Conservation (phyloP, 768 basidiomycete genomes). For the Leucocoprinus birnbaumii region DNA sequence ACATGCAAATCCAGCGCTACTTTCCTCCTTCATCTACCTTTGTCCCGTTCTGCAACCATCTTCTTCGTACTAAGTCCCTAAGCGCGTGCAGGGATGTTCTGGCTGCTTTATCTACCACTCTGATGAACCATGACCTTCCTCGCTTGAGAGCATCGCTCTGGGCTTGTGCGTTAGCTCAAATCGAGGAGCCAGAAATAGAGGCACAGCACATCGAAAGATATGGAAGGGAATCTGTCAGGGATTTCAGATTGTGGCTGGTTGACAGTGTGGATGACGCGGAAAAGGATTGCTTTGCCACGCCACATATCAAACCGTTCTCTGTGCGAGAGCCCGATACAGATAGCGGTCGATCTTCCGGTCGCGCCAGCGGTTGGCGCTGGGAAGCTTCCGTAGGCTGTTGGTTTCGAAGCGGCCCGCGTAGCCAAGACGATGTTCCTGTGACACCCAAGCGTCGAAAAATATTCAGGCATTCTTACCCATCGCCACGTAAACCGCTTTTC, state of each 20-base stretch:
- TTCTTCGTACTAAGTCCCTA: conserved; percentile 7
- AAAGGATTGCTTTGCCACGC: conserved; percentile 37
- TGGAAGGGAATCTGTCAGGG: conserved; percentile 23
- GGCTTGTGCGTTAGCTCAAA: conserved; percentile 44
- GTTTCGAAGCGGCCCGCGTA: conserved; percentile 31
- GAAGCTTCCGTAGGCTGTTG: conserved; percentile 44
- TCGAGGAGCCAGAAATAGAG: conserved; percentile 33
- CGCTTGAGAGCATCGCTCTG: conserved; percentile 50
- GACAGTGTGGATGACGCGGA: conserved; percentile 51
- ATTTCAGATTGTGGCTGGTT: conserved; percentile 39
- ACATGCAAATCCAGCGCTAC: not conserved
- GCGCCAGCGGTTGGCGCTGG: conserved; percentile 38
- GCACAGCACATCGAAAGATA: conserved; percentile 14
- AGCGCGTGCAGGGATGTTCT: conserved; percentile 14
- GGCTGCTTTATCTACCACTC: conserved; percentile 21
- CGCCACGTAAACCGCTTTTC: not conserved
- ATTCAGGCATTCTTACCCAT: not conserved
- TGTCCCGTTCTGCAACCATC: conserved; percentile 7
- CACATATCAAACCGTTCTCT: not conserved
- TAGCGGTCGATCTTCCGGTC: not conserved
- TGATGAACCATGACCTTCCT: conserved; percentile 32
- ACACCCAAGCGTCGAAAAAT: conserved; percentile 15
- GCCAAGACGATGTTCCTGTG: conserved; percentile 11
- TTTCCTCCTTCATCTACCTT: conserved; percentile 14
- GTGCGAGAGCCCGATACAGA: not conserved